These are phyloP conservation scores for Brassica carinata DNA, from an alignment of 345 rosid genomes.

Conservation along the genomic window DNA sequence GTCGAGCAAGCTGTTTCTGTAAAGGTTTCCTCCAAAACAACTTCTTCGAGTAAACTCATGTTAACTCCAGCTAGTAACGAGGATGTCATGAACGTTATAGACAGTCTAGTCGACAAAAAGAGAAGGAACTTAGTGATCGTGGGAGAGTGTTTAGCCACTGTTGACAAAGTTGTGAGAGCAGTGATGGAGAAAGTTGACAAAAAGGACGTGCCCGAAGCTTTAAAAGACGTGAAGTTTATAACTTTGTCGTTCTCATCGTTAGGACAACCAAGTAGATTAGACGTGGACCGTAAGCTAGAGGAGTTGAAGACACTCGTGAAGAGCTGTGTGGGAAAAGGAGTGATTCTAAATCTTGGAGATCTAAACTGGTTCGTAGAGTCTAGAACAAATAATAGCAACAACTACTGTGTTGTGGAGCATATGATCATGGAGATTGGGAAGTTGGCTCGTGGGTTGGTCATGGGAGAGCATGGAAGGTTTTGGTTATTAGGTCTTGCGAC, in stretches of 20 bases:
- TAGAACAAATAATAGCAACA: conserved; percentile 40
- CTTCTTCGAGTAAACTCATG: conserved; percentile 47
- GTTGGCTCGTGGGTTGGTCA: conserved; percentile 47
- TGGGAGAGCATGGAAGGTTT: conserved; percentile 58
- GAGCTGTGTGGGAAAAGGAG: conserved; percentile 51
- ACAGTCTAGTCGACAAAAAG: conserved; percentile 50
- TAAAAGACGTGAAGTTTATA: conserved; percentile 61
- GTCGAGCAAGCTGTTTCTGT: conserved; percentile 72
- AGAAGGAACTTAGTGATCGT: conserved; percentile 62
- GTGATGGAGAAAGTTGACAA: conserved; percentile 65
- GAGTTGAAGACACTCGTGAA: conserved; percentile 56
- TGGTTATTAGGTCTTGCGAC: conserved; percentile 82
- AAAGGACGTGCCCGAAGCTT: conserved; percentile 58
- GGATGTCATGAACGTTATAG: conserved; percentile 66
- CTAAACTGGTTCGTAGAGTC: conserved; percentile 65
- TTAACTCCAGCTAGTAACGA: conserved; percentile 43
- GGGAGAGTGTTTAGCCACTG: conserved; percentile 64
- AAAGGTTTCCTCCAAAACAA: conserved; percentile 54
- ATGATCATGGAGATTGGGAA: conserved; percentile 75
- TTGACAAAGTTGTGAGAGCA: conserved; percentile 59
- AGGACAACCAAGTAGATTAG: conserved; percentile 53
- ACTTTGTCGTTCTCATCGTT: conserved; percentile 54
- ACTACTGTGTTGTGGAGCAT: conserved; percentile 60
- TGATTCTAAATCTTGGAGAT: conserved; percentile 76
- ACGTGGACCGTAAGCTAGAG: conserved; percentile 57